These are phyloP conservation scores for Boletus sp. DNA, from an alignment of 768 basidiomycete species.

Conservation along the genomic window DNA sequence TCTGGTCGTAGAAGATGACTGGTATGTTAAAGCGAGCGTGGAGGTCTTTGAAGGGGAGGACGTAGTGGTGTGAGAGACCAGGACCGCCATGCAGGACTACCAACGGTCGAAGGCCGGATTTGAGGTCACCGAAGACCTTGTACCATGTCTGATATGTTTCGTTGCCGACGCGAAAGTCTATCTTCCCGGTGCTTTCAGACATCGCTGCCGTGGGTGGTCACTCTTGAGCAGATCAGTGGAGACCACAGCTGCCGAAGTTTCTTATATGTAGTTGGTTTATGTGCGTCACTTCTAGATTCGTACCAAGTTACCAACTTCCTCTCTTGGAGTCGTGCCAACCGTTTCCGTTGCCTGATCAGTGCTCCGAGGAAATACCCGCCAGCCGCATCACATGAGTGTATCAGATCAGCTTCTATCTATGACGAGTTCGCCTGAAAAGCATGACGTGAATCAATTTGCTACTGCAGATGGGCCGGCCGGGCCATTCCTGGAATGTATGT, in stretches of 20 bases:
- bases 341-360: not conserved
- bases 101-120: conserved; percentile 32
- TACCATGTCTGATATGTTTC: conserved; percentile 44
- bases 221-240: too few relatives aligned
- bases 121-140: conserved; percentile 42
- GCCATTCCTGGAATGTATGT: not conserved
- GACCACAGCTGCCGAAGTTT: not conserved
- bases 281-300: not conserved
- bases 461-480: not conserved
- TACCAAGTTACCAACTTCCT: not conserved
- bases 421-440: not conserved
- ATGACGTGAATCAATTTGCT: too few relatives aligned
- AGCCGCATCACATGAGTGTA: not conserved
- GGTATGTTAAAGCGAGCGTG: conserved; percentile 31
- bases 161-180: conserved; percentile 17
- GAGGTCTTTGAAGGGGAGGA: conserved; percentile 40
- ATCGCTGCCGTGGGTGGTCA: not conserved
- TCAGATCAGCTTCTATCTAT: not conserved
- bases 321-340: not conserved
- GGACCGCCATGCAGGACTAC: conserved; percentile 51
- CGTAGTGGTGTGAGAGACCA: conserved; percentile 37
- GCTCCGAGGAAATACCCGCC: not conserved
- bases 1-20: conserved; percentile 52
- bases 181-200: conserved; percentile 22
- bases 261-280: not conserved